A percentile compares a stretch with the other conserved stretches of the same genome.
Conservation (phyloP, 306 rosid genomes). For the Cucumis melo region DNA sequence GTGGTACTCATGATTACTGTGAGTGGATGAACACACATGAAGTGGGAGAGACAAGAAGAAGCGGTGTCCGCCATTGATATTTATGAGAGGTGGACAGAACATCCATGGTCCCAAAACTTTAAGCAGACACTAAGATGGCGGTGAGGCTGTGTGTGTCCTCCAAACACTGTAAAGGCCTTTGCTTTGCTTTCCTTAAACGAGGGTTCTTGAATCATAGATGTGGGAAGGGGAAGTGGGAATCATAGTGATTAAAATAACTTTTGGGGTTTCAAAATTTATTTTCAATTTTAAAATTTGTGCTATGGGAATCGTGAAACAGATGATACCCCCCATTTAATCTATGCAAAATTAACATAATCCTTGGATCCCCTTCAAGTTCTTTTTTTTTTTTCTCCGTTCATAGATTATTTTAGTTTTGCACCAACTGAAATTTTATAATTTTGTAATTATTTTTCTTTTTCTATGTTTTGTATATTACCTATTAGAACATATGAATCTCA, state of each 20-base stretch:
- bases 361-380: neutral
- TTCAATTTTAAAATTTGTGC: neutral
- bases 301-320: conserved; percentile 1
- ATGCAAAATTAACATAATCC: neutral
- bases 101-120: neutral
- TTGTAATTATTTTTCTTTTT: too few relatives aligned
- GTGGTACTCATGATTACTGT: conserved; percentile 20
- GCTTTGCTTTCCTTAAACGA: conserved; percentile 6
- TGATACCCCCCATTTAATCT: neutral
- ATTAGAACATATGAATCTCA: too few relatives aligned
- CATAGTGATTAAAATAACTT: neutral
- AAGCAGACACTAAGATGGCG: conserved; percentile 9
- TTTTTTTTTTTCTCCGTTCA: too few relatives aligned
- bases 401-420: neutral
- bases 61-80: conserved; percentile 3
- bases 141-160: neutral
- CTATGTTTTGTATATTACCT: too few relatives aligned
- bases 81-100: neutral
- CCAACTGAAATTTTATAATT: neutral
- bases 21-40: conserved; percentile 32
- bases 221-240: neutral
- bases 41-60: conserved; percentile 13
- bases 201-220: neutral
- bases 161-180: neutral
- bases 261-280: neutral